These are phyloP conservation scores for Plantago ovata DNA, from an alignment of 257 asterid species.

Conservation along the genomic window DNA sequence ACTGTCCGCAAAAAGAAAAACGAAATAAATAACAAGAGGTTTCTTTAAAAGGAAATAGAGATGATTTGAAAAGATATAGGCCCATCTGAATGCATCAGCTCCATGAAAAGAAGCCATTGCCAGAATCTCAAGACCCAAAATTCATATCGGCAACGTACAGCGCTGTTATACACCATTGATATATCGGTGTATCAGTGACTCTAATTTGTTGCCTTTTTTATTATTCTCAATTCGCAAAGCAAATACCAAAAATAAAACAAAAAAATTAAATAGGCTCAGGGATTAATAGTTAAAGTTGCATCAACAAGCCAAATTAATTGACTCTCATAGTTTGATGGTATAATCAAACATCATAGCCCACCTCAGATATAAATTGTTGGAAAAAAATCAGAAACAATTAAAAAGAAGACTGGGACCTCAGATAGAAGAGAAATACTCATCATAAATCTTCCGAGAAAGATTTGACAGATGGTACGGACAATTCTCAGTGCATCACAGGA, in stretches of 20 bases:
- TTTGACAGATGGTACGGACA: conserved; percentile 82
- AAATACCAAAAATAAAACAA: not conserved
- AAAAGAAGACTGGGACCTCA: conserved; percentile 26
- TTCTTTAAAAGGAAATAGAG: not conserved
- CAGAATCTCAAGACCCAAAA: conserved; percentile 52
- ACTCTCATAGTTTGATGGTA: no score
- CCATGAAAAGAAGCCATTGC: conserved; percentile 18
- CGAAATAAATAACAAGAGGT: no score
- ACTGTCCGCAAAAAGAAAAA: no score
- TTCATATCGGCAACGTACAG: conserved; percentile 65
- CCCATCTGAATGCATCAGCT: conserved; percentile 53
- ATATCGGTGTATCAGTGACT: conserved; percentile 57
- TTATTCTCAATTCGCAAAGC: conserved; percentile 20
- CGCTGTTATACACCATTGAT: conserved; percentile 57
- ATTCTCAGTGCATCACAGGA: conserved; percentile 52
- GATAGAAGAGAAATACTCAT: conserved; percentile 25
- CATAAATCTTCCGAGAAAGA: conserved; percentile 22
- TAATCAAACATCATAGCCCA: no score
- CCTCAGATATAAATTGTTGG: not conserved
- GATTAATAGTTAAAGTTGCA: no score
- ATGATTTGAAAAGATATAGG: conserved; percentile 15
- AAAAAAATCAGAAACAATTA: not conserved
- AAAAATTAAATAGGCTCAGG: not conserved
- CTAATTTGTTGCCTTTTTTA: conserved; percentile 49
- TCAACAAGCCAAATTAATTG: no score